Conservation (phyloP, 1,284 basidiomycete genomes). For the Irpex sp. region DNA sequence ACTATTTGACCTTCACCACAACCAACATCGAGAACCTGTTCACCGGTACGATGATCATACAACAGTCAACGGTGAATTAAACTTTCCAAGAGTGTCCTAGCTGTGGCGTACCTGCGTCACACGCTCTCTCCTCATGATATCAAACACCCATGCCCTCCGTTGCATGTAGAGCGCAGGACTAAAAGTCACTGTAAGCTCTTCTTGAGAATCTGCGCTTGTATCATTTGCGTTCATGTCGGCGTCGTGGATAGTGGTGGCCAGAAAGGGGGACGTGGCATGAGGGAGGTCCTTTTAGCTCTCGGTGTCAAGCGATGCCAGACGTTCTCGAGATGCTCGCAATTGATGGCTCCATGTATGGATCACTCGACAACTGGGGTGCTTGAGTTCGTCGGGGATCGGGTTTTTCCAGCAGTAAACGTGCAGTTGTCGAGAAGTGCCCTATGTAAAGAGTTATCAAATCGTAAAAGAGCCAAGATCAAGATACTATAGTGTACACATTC, state of each 20-base stretch:
- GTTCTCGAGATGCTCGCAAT: background rate
- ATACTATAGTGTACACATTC: conserved; percentile 2
- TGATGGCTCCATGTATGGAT: background rate
- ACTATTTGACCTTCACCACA: conserved; percentile 78
- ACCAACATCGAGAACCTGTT: conserved; percentile 73
- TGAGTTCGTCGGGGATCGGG: no score
- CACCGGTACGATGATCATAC: background rate
- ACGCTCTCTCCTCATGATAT: conserved; percentile 54
- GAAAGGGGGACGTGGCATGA: background rate
- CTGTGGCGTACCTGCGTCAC: conserved; percentile 45
- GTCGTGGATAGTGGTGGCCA: background rate
- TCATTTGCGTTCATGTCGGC: background rate
- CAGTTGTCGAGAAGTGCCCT: no score
- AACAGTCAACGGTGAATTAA: no score
- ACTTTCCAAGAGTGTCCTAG: no score
- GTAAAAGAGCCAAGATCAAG: background rate
- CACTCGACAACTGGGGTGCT: no score
- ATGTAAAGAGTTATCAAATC: background rate
- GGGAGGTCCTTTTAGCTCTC: no score
- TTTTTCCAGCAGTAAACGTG: no score
- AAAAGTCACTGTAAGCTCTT: conserved; percentile 61
- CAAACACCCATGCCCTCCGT: conserved; percentile 68
- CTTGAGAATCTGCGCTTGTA: background rate
- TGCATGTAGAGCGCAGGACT: conserved; percentile 70
- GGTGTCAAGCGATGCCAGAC: no score